A percentile compares a stretch with the other conserved stretches of the same genome.
Conservation (phyloP, 345 rosid genomes). For the Eutrema japonicum region DNA sequence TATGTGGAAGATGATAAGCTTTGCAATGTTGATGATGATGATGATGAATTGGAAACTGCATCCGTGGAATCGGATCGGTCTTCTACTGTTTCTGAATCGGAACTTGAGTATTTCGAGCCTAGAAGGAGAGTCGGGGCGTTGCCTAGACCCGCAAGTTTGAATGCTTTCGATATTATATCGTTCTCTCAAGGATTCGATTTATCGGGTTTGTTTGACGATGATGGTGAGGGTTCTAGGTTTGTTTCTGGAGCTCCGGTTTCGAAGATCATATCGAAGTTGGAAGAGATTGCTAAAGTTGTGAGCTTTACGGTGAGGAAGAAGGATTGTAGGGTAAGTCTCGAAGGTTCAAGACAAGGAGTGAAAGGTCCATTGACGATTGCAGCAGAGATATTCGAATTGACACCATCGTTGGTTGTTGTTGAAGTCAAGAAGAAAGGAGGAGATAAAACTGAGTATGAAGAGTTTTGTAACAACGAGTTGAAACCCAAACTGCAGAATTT, state of each 20-base stretch:
- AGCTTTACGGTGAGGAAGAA: constrained; percentile 77
- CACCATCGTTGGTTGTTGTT: constrained; percentile 70
- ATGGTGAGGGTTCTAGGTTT: constrained; percentile 69
- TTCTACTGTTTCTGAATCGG: constrained; percentile 56
- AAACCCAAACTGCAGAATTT: constrained; percentile 74
- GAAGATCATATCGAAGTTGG: constrained; percentile 67
- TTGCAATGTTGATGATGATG: constrained; percentile 48
- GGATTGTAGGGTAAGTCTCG: constrained; percentile 73
- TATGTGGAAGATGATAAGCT: constrained; percentile 63
- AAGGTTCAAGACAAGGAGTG: constrained; percentile 69
- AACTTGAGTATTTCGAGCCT: constrained; percentile 48
- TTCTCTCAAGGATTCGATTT: constrained; percentile 74
- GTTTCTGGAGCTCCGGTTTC: constrained; percentile 70
- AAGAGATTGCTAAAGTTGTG: constrained; percentile 74
- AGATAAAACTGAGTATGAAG: constrained; percentile 79
- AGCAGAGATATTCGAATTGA: constrained; percentile 75
- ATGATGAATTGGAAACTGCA: constrained; percentile 44
- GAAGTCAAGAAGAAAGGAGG: constrained; percentile 97
- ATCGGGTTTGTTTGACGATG: constrained; percentile 72
- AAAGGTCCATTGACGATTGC: constrained; percentile 70
- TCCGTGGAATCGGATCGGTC: constrained; percentile 49
- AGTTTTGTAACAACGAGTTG: constrained; percentile 74
- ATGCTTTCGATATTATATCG: constrained; percentile 74
- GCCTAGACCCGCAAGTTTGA: constrained; percentile 76
- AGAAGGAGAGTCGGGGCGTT: constrained; percentile 45